Evolutionary conservation across 345 rosid genomes (phyloP).

Genomic region (Euphorbia peplus): DNA sequence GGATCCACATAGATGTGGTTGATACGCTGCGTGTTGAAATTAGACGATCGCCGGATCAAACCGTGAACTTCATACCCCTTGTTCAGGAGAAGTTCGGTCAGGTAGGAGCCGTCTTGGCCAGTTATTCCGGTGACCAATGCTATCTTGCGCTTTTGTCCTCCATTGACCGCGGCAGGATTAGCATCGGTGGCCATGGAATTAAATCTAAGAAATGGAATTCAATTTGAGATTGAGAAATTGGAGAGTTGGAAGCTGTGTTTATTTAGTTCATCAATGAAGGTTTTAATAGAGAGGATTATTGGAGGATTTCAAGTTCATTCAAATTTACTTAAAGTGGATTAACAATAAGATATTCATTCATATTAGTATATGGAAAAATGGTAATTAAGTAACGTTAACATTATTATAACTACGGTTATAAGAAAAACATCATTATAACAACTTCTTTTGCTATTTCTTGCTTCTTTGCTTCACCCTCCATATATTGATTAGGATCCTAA

Average conservation of each 20-base stretch:
- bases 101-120: conserved; percentile 95
- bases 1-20: conserved; percentile 97
- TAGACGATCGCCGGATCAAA: conserved; percentile 89
- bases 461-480: too few species aligned
- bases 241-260: not conserved
- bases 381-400: too few species aligned
- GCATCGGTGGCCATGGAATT: not conserved
- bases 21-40: conserved; percentile 93
- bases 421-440: too few species aligned
- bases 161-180: conserved; percentile 20
- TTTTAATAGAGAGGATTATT: not conserved
- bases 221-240: not conserved
- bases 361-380: too few species aligned
- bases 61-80: conserved; percentile 90
- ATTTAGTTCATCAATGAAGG: not conserved
- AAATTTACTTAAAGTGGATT: not conserved
- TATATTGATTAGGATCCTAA: too few species aligned
- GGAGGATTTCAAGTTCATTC: not conserved
- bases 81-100: conserved; percentile 73
- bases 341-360: not conserved
- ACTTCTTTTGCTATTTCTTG: too few species aligned
- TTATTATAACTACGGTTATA: too few species aligned
- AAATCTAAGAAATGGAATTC: not conserved
- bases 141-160: conserved; percentile 35
- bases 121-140: conserved; percentile 93